Evolutionary conservation across 345 rosid species (phyloP), one percentile per base, ranked within the genome.

Genomic region (Kandelia obovata): DNA sequence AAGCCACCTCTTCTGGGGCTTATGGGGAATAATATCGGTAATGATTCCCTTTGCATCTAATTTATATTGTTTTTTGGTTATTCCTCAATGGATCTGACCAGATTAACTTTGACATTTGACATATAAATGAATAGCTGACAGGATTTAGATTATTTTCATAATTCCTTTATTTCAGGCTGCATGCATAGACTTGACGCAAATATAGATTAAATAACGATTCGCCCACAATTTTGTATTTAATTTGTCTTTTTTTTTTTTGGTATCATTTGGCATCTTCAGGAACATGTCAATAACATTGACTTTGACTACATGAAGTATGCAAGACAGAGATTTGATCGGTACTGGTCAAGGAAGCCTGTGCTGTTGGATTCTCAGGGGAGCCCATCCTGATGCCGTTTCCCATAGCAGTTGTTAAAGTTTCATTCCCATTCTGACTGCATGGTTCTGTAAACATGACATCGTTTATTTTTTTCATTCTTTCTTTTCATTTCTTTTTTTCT

Each of bases 11-110:
- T 53, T 76, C 32, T 76, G 79, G 79, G 75, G 75, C 32, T 61
- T 76, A 32, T 76, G 79, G 79, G 79, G 94, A 34, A 77, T 88
- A 63, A 75, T 75, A 72, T 71, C 75, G 55, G 75, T 55, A 67
- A 21, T 70, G 70, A 27, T 66, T 65, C 30, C 27, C 32, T 23
- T 35, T 55, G 67, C 31, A 39, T 39, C 34, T 62, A 17, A 6
- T 43, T 71, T 62, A 35, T 17, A 37, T 73, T 66, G 52, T n/a
- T 31, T 62, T 56, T 27, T 69, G 1, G 37, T 34, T 34, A 7
- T 34, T 34, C 9, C 46, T 39, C 15, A 2, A 39, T 11, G 15
- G 46, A 39, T 39, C 46, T 6, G 39, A 35, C 39, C 39, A 35
- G 39, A 35, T 35, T 35, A 8, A 8, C 39, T 35, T 35, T 35